A percentile compares a stretch with the other conserved stretches of the same genome.
Evolutionary conservation across 257 asterid genomes (phyloP).

Genomic region (Nicotiana obtusifolia): DNA sequence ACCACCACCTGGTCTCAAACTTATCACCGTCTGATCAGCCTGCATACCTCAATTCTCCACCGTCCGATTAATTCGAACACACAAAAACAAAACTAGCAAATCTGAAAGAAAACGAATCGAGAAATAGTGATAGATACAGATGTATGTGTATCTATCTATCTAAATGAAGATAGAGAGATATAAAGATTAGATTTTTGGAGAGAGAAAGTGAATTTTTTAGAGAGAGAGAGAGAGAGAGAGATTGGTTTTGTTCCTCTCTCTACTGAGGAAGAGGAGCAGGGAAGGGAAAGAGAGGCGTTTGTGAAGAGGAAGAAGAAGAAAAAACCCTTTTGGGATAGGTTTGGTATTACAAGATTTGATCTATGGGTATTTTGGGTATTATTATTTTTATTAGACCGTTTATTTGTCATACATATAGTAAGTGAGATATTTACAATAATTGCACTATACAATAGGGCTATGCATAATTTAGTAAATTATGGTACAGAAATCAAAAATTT

Average conservation of each 20-base stretch:
- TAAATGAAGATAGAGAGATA: not conserved
- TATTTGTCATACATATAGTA: not conserved
- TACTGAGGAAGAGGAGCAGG: slow-evolving; percentile 17
- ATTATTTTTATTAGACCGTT: not conserved
- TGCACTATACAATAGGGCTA: too few species aligned
- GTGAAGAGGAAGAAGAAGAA: not conserved
- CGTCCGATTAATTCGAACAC: slow-evolving; percentile 21
- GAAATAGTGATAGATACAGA: not conserved
- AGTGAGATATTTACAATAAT: not conserved
- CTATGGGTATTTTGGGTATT: too few species aligned
- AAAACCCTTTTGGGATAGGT: slow-evolving; percentile 11
- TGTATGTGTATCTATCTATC: not conserved
- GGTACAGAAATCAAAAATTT: too few species aligned
- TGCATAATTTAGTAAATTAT: too few species aligned
- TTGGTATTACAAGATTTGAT: not conserved
- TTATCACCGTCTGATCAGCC: slow-evolving; percentile 45
- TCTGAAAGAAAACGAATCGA: not conserved
- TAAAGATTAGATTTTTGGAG: not conserved
- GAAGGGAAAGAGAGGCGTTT: not conserved
- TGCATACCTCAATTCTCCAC: slow-evolving; percentile 36
- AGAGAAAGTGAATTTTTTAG: slow-evolving; percentile 7
- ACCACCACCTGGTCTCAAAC: slow-evolving; percentile 53
- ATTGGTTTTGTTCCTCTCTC: slow-evolving; percentile 43
- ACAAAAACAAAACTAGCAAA: not conserved
- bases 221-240: slow-evolving; percentile 19